phyloP scores from a whole-genome alignment of 1,284 basidiomycete genomes.

The Cryptococcus depauperatus region DNA sequence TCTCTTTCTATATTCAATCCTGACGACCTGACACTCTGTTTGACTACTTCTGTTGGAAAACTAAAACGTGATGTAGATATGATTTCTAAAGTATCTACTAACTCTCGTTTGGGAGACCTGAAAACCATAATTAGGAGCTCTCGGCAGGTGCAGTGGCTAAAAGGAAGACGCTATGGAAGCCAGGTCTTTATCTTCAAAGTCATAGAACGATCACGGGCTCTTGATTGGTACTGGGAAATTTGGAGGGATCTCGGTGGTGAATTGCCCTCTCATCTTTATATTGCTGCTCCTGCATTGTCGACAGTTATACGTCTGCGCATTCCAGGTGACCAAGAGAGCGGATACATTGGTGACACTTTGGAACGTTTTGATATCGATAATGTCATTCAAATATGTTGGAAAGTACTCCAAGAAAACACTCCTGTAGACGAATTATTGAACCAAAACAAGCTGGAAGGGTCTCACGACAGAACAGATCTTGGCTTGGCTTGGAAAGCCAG shows the following conservation, averaged over 20 bases:
- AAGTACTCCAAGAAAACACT: constrained; percentile 22
- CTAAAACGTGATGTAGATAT: constrained; percentile 18
- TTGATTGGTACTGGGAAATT: constrained; percentile 45
- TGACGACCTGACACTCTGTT: constrained; percentile 34
- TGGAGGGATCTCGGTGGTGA: constrained; percentile 35
- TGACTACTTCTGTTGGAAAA: constrained; percentile 28
- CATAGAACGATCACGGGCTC: constrained; percentile 31
- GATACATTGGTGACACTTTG: constrained; percentile 10
- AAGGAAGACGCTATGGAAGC: constrained; percentile 17
- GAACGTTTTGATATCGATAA: constrained; percentile 18
- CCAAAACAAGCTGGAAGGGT: constrained; percentile 14
- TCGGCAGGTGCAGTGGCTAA: constrained; percentile 30
- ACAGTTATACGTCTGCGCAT: constrained; percentile 30
- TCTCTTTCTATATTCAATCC: constrained; percentile 38
- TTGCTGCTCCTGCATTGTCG: constrained; percentile 29
- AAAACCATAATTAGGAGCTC: constrained; percentile 27
- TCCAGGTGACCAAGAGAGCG: constrained; percentile 23
- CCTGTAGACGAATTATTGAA: constrained; percentile 22
- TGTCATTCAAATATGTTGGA: constrained; percentile 25
- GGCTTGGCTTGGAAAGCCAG: constrained; percentile 37
- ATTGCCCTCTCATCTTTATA: constrained; percentile 33
- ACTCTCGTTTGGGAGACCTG: constrained; percentile 12
- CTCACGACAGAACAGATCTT: constrained; percentile 15
- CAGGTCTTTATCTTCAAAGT: constrained; percentile 40
- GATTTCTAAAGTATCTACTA: constrained; percentile 9